Percentiles rank a stretch among this genome's conserved stretches.
These are phyloP conservation scores for Neonectria sp. DNA, from an alignment of 2,329 filamentous ascomycete genomes.

Conservation along the genomic window DNA sequence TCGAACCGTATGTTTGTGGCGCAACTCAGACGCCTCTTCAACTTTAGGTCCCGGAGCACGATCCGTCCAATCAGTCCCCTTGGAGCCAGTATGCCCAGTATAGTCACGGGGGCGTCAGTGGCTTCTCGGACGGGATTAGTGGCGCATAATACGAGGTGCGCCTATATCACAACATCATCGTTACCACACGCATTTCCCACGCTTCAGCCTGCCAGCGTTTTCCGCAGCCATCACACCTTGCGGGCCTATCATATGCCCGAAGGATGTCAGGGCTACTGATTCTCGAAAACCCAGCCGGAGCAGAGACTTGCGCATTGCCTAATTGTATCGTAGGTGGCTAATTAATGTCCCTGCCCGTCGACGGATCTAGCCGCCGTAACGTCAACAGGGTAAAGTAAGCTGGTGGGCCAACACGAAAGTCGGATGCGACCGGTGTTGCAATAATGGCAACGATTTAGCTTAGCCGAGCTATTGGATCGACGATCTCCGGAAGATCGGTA, in stretches of 20 bases:
- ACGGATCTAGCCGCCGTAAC: background rate
- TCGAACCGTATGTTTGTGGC: too few species aligned
- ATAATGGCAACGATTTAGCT: background rate
- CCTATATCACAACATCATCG: background rate
- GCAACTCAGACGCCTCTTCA: background rate
- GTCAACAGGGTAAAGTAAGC: background rate
- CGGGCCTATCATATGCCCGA: background rate
- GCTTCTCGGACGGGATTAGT: background rate
- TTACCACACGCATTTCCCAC: background rate
- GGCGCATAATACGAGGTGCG: background rate
- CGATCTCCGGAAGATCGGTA: background rate
- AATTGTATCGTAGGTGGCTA: background rate
- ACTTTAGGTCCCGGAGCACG: background rate
- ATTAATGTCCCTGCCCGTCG: background rate
- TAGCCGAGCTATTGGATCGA: background rate
- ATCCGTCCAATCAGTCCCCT: background rate
- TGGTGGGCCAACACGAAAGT: background rate
- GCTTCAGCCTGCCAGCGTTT: background rate
- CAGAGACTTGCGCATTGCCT: background rate
- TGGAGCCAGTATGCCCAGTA: background rate
- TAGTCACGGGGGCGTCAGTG: background rate
- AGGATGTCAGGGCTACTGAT: background rate
- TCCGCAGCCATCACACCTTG: background rate
- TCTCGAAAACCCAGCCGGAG: background rate
- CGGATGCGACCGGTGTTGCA: background rate